Evolutionary conservation across 169 alveolate genomes (phyloP).

Genomic region (Eimeria acervulina): DNA sequence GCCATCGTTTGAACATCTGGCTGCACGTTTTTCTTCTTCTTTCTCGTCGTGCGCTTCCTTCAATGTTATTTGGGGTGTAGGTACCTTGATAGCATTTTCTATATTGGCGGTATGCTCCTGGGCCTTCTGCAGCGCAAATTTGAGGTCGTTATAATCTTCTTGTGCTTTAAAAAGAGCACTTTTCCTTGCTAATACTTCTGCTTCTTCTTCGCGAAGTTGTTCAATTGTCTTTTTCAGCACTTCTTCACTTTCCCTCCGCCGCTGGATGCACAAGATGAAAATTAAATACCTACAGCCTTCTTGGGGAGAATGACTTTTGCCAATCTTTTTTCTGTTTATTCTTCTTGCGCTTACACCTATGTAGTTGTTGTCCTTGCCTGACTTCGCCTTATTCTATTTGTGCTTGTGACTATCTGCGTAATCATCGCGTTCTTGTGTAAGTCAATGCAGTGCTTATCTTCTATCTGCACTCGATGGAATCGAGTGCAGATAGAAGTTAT

Average conservation of each 20-base stretch:
- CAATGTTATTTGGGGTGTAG: not conserved
- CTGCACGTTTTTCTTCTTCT: not conserved
- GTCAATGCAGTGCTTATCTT: not conserved
- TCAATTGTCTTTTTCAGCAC: slow-evolving; percentile 88
- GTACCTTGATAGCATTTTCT: slow-evolving; percentile 90
- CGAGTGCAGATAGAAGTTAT: too few relatives aligned
- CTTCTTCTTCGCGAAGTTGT: slow-evolving; percentile 88
- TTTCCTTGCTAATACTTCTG: slow-evolving; percentile 90
- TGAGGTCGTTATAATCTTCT: slow-evolving; percentile 94
- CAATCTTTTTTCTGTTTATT: too few relatives aligned
- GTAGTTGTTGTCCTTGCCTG: too few relatives aligned
- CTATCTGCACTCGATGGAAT: not conserved
- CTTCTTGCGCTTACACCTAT: not conserved
- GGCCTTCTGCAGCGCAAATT: slow-evolving; percentile 91
- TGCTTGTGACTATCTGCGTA: too few relatives aligned
- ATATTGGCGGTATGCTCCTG: slow-evolving; percentile 90
- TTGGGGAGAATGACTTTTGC: too few relatives aligned
- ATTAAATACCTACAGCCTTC: not conserved
- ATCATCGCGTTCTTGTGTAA: too few relatives aligned
- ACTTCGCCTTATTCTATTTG: too few relatives aligned
- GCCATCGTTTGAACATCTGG: too few relatives aligned
- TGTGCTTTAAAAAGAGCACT: slow-evolving; percentile 91
- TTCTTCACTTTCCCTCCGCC: slow-evolving; percentile 91
- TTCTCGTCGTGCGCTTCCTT: not conserved
- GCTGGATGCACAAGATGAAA: slow-evolving; percentile 78